These are phyloP conservation scores for Boletellus ananiceps DNA, from an alignment of 768 basidiomycete species.

Conservation along the genomic window DNA sequence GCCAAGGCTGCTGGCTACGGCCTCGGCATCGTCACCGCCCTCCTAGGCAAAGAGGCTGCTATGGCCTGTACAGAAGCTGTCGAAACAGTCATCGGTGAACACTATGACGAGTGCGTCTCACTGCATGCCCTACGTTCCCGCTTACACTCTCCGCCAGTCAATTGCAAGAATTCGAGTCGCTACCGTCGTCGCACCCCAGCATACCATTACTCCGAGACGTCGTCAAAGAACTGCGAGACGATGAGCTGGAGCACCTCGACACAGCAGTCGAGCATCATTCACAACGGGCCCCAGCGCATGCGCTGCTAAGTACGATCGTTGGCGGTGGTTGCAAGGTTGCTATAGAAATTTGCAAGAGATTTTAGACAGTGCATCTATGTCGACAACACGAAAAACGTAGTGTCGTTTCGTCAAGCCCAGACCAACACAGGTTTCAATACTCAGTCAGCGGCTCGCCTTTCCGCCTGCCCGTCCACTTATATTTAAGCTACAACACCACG, in stretches of 20 bases:
- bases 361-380: conserved; percentile 40
- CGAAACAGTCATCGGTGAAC: conserved; percentile 96
- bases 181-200: conserved; percentile 70
- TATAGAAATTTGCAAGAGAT: conserved; percentile 81
- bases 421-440: conserved; percentile 12
- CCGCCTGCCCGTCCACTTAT: conserved; percentile 51
- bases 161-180: conserved; percentile 62
- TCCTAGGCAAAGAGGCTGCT: conserved; percentile 88
- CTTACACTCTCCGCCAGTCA: conserved; percentile 50
- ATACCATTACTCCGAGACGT: conserved; percentile 68
- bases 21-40: conserved; percentile 77
- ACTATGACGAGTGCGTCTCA: conserved; percentile 87
- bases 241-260: conserved; percentile 92
- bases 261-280: conserved; percentile 84
- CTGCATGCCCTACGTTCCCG: not conserved
- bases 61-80: conserved; percentile 99
- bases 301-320: conserved; percentile 79
- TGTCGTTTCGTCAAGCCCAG: conserved; percentile 1
- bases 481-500: conserved; percentile 38
- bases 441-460: conserved; percentile 40
- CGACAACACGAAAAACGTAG: not conserved
- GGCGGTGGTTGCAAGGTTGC: conserved; percentile 85
- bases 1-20: conserved; percentile 87
- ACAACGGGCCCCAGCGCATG: conserved; percentile 89
- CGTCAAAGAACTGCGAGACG: conserved; percentile 83